Evolutionary conservation across 2,329 filamentous ascomycete genomes (phyloP), one percentile per base, ranked within the genome.

Genomic region (Pseudogymnoascus sp.): DNA sequence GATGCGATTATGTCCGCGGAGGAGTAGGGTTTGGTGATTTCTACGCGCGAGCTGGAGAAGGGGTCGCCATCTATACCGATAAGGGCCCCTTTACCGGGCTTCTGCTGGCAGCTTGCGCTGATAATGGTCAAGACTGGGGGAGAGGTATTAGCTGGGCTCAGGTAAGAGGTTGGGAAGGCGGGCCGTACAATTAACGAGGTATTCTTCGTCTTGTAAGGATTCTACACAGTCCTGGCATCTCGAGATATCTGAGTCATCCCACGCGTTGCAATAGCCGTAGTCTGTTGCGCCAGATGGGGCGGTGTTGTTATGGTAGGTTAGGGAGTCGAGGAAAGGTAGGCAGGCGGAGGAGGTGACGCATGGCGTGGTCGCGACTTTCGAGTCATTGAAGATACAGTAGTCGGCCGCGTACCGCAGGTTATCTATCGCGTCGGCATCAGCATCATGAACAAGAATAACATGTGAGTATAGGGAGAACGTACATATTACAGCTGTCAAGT

Each of bases 401-500:
- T 64, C 66, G 8, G 71, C 60, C 5, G 67, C 64, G 60, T 64
- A 72, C 9, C 71, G 68, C 48, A 72, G 55, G 60, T 73, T 73
- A 52, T 72, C 71, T 73, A 18, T 15, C 36, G 21, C 33, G 7
- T 27, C 18, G 55, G 12, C 25, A 27, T 35, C 6, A 40, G 59
- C 21, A 13, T 55, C 64, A 29, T 64, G 61, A 40, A 45, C 21
- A 25, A 9, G 13, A 21, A 12, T 40, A 4, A 62, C 12, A 36
- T 21, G 12, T 9, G 21, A n/a, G 25, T n/a, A 25, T 27, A 39
- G 9, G 6, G 31, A 27, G 37, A 1, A 66, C 70, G 65, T 66
- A 72, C 71, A 72, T 8, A 71, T 63, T 61, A 68, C 71, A 65
- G 66, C 70, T 55, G 60, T 63, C 21, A 69, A 69, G 40, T 73